phyloP scores from a whole-genome alignment of 768 basidiomycete species.

The Suillus subaureus region DNA sequence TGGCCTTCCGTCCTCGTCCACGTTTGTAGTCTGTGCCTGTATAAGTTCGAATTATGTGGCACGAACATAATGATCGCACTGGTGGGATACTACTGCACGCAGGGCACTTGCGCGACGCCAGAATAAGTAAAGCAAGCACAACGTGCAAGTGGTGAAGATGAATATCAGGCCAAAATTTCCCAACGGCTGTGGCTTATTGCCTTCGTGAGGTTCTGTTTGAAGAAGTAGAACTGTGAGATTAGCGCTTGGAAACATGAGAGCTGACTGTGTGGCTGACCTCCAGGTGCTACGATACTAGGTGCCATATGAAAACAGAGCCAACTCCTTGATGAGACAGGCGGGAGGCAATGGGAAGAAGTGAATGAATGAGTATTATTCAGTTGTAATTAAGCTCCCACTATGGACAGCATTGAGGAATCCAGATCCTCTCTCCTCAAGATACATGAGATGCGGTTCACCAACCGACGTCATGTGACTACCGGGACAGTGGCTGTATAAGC shows the following conservation, averaged over 20 bases:
- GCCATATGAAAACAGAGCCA: constrained; percentile 19
- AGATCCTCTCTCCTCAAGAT: neutral
- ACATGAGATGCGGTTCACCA: neutral
- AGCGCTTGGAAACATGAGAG: neutral
- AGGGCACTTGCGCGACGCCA: constrained; percentile 63
- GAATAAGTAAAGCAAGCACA: constrained; percentile 59
- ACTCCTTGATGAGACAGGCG: neutral
- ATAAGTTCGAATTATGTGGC: constrained; percentile 3
- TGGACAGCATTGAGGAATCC: neutral
- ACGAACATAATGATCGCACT: constrained; percentile 36
- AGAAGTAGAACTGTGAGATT: constrained; percentile 2
- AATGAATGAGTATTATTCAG: neutral
- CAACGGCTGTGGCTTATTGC: constrained; percentile 65
- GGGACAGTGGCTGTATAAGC: neutral
- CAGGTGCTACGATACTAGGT: constrained; percentile 20
- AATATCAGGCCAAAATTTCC: constrained; percentile 56
- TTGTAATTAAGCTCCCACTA: neutral
- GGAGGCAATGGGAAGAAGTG: neutral
- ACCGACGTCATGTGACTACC: neutral
- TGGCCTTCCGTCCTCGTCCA: constrained; percentile 55
- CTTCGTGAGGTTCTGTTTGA: constrained; percentile 54
- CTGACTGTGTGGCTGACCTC: constrained; percentile 20
- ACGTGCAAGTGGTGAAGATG: constrained; percentile 58
- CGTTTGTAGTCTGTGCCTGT: constrained; percentile 52
- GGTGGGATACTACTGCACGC: constrained; percentile 62